Base-by-base conservation (phyloP, 2,329 filamentous ascomycete genomes). In the Elsinoe ampelina region DNA sequence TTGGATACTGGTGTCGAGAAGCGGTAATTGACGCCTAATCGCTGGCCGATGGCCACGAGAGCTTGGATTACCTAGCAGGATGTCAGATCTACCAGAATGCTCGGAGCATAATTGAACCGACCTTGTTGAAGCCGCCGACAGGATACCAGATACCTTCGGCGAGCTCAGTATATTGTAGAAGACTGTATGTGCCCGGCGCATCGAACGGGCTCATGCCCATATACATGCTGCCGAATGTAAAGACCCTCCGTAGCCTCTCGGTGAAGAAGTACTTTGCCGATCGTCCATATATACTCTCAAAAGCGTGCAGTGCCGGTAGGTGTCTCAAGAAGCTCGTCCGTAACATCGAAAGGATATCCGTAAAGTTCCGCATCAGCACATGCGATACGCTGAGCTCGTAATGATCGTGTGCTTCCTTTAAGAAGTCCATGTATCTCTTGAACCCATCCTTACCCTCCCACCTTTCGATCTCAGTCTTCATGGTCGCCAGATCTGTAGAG, bases 151-250 rank as follows among this genome's bases (percentile, higher is more conserved):
- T 87, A 0, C 86, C 86, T 71, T 90, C 84, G 0, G 83, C 82
- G 32, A 88, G 71, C 71, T 89, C 86, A 0, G 86, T 86, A 67
- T 89, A 89, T 69, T 89, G 86, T 54, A 89, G 72, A 58, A 89
- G 68, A 50, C 79, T 84, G 70, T 89, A 89, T 1, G 86, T 89
- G 2, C 82, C 85, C 0, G 86, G 86, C 0, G 86, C 85, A 65
- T 87, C 84, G 65, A 86, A 89, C 0, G 86, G 86, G 56, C 78
- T 83, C 86, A 89, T 89, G 0, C 86, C 86, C 82, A 89, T 86
- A 65, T 90, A 89, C 86, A 89, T 90, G 63, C 83, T 88, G 19
- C 81, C 85, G 69, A 89, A 89, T 0, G 86, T 89, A 61, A 89
- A 89, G 0, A 86, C 85, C 22, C 85, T 72, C 59, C 86, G 74